Percentiles rank a stretch among this genome's conserved stretches.
phyloP scores from a whole-genome alignment of 2,329 filamentous ascomycete species.

The Aspergillus hiratsukae region DNA sequence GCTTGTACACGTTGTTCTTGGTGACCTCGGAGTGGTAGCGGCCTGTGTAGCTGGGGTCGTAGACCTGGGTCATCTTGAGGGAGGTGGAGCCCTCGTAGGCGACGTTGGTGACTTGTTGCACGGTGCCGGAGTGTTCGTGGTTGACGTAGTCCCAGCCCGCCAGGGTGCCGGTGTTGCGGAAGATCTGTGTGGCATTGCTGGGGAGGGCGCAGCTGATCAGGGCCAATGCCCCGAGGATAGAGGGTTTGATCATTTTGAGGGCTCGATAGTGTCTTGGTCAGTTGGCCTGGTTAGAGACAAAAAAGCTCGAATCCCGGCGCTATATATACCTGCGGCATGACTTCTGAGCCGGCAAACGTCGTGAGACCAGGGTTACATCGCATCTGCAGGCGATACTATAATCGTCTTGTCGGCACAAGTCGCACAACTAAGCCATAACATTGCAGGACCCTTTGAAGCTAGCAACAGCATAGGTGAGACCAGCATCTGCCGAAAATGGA shows the following conservation, averaged over 20 bases:
- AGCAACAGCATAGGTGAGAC: neutral
- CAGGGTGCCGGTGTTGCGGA: slow-evolving; percentile 26
- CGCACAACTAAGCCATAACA: neutral
- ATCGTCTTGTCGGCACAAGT: neutral
- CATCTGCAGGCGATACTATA: neutral
- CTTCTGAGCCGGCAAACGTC: neutral
- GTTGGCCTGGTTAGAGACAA: neutral
- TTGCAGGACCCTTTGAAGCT: neutral
- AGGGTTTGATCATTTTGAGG: neutral
- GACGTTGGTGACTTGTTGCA: slow-evolving; percentile 41
- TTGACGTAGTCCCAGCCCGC: slow-evolving; percentile 40
- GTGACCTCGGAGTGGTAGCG: slow-evolving; percentile 50
- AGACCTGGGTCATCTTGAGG: slow-evolving; percentile 41
- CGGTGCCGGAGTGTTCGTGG: slow-evolving; percentile 41
- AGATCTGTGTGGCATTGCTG: slow-evolving; percentile 13
- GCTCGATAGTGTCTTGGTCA: neutral
- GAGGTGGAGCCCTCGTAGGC: slow-evolving; percentile 36
- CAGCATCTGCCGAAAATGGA: neutral
- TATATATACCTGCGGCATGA: neutral
- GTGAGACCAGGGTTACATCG: neutral
- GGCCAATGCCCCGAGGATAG: neutral
- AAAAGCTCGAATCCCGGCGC: neutral
- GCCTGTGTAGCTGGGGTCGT: slow-evolving; percentile 39
- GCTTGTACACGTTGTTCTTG: slow-evolving; percentile 43
- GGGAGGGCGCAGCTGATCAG: neutral